Conservation (phyloP, 306 rosid genomes). For the Cicer pinnatifidum region DNA sequence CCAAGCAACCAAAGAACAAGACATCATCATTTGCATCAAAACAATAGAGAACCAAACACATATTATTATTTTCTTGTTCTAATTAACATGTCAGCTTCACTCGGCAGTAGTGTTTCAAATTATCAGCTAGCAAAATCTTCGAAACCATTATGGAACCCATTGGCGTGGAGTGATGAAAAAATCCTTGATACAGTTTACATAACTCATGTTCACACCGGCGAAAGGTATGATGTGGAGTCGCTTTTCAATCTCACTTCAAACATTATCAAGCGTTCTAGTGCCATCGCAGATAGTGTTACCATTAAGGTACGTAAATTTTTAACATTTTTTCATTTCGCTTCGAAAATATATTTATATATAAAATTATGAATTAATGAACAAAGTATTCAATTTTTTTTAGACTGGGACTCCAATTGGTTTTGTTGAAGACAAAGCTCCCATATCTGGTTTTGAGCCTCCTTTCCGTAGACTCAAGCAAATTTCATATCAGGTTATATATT, state of each 20-base stretch:
- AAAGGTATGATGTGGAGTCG: conserved; percentile 50
- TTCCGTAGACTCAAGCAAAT: conserved; percentile 43
- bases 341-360: not conserved
- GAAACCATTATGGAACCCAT: conserved; percentile 43
- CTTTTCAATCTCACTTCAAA: conserved; percentile 50
- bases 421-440: conserved; percentile 45
- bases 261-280: conserved; percentile 47
- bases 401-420: conserved; percentile 35
- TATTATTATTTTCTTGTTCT: not conserved
- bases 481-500: conserved; percentile 42
- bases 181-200: conserved; percentile 50
- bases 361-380: not conserved
- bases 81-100: not conserved
- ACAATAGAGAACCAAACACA: not conserved
- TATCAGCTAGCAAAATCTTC: not conserved
- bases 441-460: conserved; percentile 47
- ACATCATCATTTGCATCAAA: conserved; percentile 34
- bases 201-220: conserved; percentile 52
- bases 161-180: conserved; percentile 44
- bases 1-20: not conserved
- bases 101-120: not conserved
- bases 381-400: conserved; percentile 23
- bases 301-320: conserved; percentile 23
- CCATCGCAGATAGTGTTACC: conserved; percentile 30
- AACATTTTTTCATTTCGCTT: not conserved